Conservation (phyloP, 2,329 filamentous ascomycete genomes). For the Annulohypoxylon truncatum region DNA sequence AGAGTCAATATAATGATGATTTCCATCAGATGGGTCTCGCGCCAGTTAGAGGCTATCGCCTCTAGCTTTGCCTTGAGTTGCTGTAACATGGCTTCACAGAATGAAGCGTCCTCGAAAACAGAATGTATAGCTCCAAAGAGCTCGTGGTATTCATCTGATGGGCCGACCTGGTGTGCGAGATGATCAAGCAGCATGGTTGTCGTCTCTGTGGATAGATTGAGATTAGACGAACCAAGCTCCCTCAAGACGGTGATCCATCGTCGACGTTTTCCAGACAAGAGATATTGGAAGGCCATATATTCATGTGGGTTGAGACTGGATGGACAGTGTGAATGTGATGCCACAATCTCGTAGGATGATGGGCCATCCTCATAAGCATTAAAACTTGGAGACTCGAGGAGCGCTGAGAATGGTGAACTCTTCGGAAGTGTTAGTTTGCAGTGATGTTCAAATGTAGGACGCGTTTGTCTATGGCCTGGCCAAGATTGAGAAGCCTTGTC, state of each 20-base stretch:
- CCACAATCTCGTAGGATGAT: slow-evolving; percentile 65
- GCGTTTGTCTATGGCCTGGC: slow-evolving; percentile 47
- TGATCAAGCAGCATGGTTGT: slow-evolving; percentile 62
- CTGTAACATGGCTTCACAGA: slow-evolving; percentile 59
- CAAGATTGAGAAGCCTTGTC: slow-evolving; percentile 56
- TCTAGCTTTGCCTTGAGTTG: slow-evolving; percentile 60
- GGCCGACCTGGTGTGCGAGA: slow-evolving; percentile 67
- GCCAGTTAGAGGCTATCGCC: slow-evolving; percentile 65
- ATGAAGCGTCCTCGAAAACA: slow-evolving; percentile 60
- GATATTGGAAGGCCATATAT: slow-evolving; percentile 62
- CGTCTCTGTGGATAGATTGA: slow-evolving; percentile 70
- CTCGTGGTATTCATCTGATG: slow-evolving; percentile 47
- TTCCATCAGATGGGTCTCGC: slow-evolving; percentile 69
- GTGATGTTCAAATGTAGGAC: slow-evolving; percentile 59
- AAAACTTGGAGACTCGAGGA: slow-evolving; percentile 46
- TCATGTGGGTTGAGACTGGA: slow-evolving; percentile 61
- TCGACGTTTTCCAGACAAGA: slow-evolving; percentile 58
- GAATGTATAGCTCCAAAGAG: slow-evolving; percentile 60
- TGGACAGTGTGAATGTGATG: slow-evolving; percentile 62
- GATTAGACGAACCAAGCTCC: slow-evolving; percentile 62
- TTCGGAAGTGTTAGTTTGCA: slow-evolving; percentile 54
- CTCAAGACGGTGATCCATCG: slow-evolving; percentile 63
- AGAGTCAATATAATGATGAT: slow-evolving; percentile 64
- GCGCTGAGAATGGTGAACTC: slow-evolving; percentile 51
- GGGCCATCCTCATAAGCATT: slow-evolving; percentile 53